Evolutionary conservation across 257 asterid species (phyloP).

Genomic region (Ajuga chamaepitys): DNA sequence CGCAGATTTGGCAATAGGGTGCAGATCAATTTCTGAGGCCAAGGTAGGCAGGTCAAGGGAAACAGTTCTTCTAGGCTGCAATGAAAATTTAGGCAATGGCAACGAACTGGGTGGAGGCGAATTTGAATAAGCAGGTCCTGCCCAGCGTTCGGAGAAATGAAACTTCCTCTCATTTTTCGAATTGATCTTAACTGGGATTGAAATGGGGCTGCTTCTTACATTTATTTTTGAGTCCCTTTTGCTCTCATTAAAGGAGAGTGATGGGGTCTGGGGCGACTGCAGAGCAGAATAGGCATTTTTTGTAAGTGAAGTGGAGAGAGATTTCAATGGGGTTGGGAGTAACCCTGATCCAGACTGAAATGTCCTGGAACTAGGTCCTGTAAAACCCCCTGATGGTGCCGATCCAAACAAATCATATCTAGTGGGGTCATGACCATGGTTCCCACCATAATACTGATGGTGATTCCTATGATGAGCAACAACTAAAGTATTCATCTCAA

Average conservation of each 20-base stretch:
- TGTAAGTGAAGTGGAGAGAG: conserved; percentile 20
- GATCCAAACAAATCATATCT: conserved; percentile 34
- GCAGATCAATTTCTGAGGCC: conserved; percentile 39
- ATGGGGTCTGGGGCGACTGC: conserved; percentile 32
- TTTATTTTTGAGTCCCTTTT: conserved; percentile 11
- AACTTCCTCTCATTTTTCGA: conserved; percentile 19
- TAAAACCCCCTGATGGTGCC: conserved; percentile 24
- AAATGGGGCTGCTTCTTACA: conserved; percentile 23
- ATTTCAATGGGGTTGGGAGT: conserved; percentile 49
- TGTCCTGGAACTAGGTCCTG: conserved; percentile 51
- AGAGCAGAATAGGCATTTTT: conserved; percentile 19
- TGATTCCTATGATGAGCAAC: conserved; percentile 51
- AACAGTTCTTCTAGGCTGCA: conserved; percentile 53
- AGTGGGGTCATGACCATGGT: conserved; percentile 16
- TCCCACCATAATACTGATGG: conserved; percentile 38
- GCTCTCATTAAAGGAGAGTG: conserved; percentile 3
- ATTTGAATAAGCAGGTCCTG: conserved; percentile 76
- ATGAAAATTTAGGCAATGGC: conserved; percentile 66
- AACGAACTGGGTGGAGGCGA: conserved; percentile 89
- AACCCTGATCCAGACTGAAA: conserved; percentile 53
- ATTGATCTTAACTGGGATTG: conserved; percentile 38
- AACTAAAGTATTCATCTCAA: conserved; percentile 57
- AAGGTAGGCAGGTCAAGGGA: conserved; percentile 57
- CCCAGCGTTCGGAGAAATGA: conserved; percentile 74
- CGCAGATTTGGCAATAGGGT: conserved; percentile 51